These are phyloP conservation scores for Salix brachista DNA, from an alignment of 345 rosid species.

Conservation along the genomic window DNA sequence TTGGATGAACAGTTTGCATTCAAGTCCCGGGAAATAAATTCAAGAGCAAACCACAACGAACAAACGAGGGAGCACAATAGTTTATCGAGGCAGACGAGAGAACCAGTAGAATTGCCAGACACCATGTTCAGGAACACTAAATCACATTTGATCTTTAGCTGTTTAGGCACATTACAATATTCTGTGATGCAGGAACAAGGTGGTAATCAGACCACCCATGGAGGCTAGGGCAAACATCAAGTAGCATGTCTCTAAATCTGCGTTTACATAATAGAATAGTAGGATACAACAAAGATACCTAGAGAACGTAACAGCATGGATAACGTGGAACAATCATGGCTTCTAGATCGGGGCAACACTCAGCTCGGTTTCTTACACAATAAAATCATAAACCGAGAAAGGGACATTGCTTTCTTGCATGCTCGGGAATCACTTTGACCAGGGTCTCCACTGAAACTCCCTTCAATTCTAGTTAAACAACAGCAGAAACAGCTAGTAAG, in stretches of 20 bases:
- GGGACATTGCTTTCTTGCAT: slow-evolving; percentile 31
- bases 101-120: not conserved
- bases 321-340: slow-evolving; percentile 18
- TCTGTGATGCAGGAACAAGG: not conserved
- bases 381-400: slow-evolving; percentile 27
- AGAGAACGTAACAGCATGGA: slow-evolving; percentile 16
- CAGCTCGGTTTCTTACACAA: slow-evolving; percentile 18
- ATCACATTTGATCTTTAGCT: slow-evolving; percentile 1
- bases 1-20: not conserved
- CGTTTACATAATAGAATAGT: slow-evolving; percentile 25
- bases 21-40: not conserved
- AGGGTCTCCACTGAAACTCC: slow-evolving; percentile 18
- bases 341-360: slow-evolving; percentile 20
- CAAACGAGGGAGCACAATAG: not conserved
- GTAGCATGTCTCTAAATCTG: slow-evolving; percentile 25
- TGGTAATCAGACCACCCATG: slow-evolving; percentile 3
- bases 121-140: not conserved
- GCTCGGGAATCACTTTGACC: slow-evolving; percentile 31
- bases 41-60: not conserved
- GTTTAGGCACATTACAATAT: slow-evolving; percentile 5
- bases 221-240: slow-evolving; percentile 6
- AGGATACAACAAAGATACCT: slow-evolving; percentile 15
- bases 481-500: not conserved
- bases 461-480: slow-evolving; percentile 23
- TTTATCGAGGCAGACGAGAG: not conserved